Evolutionary conservation across 2,329 filamentous ascomycete genomes (phyloP), one percentile per base, ranked within the genome.

Genomic region (Colletotrichum nymphaeae): DNA sequence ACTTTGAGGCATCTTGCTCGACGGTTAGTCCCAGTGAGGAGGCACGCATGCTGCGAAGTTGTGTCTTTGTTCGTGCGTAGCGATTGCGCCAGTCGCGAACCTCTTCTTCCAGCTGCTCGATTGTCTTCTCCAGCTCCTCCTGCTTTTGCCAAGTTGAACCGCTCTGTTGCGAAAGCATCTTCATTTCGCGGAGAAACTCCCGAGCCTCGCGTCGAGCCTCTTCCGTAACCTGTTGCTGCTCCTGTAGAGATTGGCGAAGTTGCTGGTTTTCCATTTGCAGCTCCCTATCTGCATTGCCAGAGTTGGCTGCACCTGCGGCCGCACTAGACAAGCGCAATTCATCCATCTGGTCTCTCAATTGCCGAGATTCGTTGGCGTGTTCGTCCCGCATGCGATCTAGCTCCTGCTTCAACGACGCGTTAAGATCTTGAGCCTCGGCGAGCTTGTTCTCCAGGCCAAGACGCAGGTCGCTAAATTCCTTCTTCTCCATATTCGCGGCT

Each of bases 41-140:
- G 6, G 94, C 92, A 64, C 95, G 92, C 80, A 98, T 88, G 78
- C 89, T 93, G 64, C 95, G 91, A 62, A 97, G 86, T 81, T 98
- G 95, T 2, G 96, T 94, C 85, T 97, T 98, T 49, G 94, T 89
- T 76, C 93, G 93, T 30, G 95, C 93, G 80, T 98, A 98, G 58
- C 95, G 93, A 77, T 93, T 91, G 80, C 95, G 95, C 97, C 97
- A 99, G 63, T 95, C 92, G 67, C 93, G 93, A 59, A 97, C 91
- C 80, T 98, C 95, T 26, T 90, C 87, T 82, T 98, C 94, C 6
- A 99, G 88, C 67, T 89, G 87, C 69, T 93, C 88, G 37, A 98
- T 92, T 58, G 93, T 93, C 75, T 89, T 89, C 67, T 93, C 91
- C 75, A 98, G 87, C 77, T 92, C 91, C 64, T 95, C 91, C 81